Evolutionary conservation across 257 asterid genomes (phyloP).

Genomic region (Scutellaria galericulata): DNA sequence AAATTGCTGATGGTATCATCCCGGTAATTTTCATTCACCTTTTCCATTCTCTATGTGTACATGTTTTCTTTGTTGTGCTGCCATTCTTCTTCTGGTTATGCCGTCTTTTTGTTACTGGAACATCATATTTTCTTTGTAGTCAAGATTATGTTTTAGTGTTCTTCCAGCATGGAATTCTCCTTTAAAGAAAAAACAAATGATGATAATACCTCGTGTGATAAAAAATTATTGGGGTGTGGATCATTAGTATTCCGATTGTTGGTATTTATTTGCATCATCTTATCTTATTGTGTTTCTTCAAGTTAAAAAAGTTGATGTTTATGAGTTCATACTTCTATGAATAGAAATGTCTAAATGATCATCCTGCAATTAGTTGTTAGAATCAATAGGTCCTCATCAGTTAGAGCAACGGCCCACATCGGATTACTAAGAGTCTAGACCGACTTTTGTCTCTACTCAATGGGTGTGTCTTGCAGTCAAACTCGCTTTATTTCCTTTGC

Average conservation of each 20-base stretch:
- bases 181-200: background rate
- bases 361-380: no score
- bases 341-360: no score
- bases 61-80: background rate
- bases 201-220: conserved; percentile 10
- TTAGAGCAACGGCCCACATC: no score
- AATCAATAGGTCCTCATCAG: no score
- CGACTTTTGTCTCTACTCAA: no score
- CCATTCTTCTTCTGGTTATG: conserved; percentile 1
- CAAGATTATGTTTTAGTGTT: conserved; percentile 1
- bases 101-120: background rate
- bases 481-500: no score
- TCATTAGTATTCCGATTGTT: background rate
- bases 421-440: no score
- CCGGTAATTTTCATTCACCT: conserved; percentile 62
- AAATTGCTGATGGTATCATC: conserved; percentile 69
- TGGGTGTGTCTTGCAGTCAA: no score
- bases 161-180: conserved; percentile 2
- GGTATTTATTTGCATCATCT: background rate
- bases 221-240: background rate
- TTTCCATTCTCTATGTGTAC: conserved; percentile 9
- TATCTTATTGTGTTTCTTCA: background rate
- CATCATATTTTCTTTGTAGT: background rate
- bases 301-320: background rate
- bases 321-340: background rate